Percentiles rank a stretch among this genome's conserved stretches.
Conservation (phyloP, 164 flowering plant species). For the Piper longum region DNA sequence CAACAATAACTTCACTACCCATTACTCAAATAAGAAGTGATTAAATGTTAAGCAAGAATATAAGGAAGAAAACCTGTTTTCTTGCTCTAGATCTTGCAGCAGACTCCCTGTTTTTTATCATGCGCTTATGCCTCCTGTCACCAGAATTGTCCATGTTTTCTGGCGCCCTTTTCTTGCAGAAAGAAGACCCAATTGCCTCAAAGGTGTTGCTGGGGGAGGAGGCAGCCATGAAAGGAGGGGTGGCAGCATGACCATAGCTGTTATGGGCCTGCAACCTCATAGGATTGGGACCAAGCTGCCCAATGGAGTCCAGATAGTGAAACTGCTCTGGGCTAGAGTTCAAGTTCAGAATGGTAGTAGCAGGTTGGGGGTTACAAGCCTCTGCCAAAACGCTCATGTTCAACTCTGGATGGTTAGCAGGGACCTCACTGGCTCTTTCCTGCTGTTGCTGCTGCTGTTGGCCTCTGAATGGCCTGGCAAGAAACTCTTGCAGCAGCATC, state of each 20-base stretch:
- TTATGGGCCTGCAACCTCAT: not conserved
- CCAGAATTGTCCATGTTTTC: conserved; percentile 11
- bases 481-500: conserved; percentile 20
- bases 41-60: not conserved
- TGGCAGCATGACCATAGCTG: not conserved
- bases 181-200: conserved; percentile 15
- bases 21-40: not conserved
- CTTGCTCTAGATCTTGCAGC: conserved; percentile 58
- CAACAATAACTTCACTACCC: not conserved
- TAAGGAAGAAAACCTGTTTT: conserved; percentile 26
- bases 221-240: not conserved
- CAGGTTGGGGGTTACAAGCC: conserved; percentile 6
- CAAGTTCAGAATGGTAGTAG: conserved; percentile 12
- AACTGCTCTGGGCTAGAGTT: conserved; percentile 18
- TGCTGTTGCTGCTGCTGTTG: no score
- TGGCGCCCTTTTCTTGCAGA: conserved; percentile 21
- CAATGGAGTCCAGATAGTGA: conserved; percentile 9
- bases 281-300: not conserved
- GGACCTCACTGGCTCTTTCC: conserved; percentile 2
- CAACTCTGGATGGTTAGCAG: not conserved
- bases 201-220: conserved; percentile 4
- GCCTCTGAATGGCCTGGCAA: conserved; percentile 20
- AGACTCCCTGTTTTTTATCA: conserved; percentile 58
- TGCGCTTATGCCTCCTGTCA: conserved; percentile 47
- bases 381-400: not conserved